Evolutionary conservation across 2,329 filamentous ascomycete genomes (phyloP).

Genomic region (Cryphonectria radicalis): DNA sequence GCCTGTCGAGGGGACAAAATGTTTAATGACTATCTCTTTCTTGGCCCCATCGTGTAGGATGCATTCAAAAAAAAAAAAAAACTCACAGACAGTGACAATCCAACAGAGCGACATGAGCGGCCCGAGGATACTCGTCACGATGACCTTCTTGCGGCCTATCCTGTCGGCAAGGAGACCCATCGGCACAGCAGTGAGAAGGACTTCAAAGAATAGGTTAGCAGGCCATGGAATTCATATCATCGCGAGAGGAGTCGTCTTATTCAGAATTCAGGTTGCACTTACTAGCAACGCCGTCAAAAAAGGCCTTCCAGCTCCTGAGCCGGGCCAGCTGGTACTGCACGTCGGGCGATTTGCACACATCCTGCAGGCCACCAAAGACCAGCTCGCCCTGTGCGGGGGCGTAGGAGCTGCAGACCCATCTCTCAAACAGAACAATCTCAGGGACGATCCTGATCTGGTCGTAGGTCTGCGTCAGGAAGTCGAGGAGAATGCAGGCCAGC

Average conservation of each 20-base stretch:
- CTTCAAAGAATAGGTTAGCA: constrained; percentile 15
- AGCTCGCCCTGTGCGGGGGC: background rate
- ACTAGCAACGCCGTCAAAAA: constrained; percentile 29
- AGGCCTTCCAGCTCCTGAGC: constrained; percentile 28
- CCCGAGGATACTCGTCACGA: constrained; percentile 26
- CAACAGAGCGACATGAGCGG: constrained; percentile 26
- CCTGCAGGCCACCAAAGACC: constrained; percentile 1
- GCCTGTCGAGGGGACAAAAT: constrained; percentile 1
- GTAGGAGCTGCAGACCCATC: constrained; percentile 24
- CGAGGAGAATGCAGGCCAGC: constrained; percentile 28
- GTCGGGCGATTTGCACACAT: constrained; percentile 22
- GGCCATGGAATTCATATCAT: background rate
- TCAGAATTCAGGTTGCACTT: background rate
- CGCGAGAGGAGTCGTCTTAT: background rate
- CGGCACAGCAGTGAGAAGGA: constrained; percentile 26
- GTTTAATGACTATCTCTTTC: background rate
- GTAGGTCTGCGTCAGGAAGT: constrained; percentile 29
- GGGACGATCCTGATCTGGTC: constrained; percentile 31
- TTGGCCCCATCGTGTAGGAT: no score
- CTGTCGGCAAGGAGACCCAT: constrained; percentile 30
- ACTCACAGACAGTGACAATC: constrained; percentile 24
- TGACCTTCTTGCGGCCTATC: constrained; percentile 27
- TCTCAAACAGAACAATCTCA: constrained; percentile 29
- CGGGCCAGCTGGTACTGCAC: constrained; percentile 28
- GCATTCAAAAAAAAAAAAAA: background rate